Evolutionary conservation across 495 filamentous ascomycete genomes (phyloP), one percentile per base, ranked within the genome.

Genomic region (Penicillium salamii): DNA sequence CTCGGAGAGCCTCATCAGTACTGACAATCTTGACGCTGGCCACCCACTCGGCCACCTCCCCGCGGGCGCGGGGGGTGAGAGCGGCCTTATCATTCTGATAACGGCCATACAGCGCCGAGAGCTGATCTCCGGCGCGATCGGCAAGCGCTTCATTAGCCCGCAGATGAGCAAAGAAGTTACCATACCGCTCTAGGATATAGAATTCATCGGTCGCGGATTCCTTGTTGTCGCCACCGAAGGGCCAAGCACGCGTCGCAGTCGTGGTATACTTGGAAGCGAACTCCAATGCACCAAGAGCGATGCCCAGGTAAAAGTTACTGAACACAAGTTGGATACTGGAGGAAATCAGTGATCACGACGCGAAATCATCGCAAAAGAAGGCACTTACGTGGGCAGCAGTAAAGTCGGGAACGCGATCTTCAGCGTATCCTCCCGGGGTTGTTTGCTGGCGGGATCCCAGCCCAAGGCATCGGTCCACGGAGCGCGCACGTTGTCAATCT

Each of bases 231-330:
- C 78, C 76, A 20, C 77, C 79, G 49, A 64, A 85, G 1, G 82
- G 80, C 80, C 81, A 85, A 1, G 80, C 55, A 3, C 82, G 77
- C 1, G 82, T 84, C 24, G 59, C 52, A 3, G 57, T 67, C 5
- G 46, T 52, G 2, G 82, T 83, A 57, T 84, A 84, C 40, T 71
- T 66, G 3, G 66, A 49, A 14, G 78, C 77, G 45, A 69, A 71
- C 13, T 72, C 61, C 3, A 83, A 63, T 1, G 77, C 72, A 0
- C 80, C 81, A 8, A 70, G 66, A 2, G 79, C 76, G 42, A 84
- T 83, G 29, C 81, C 81, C 13, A 83, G 67, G 58, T 85, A 82
- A 60, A 85, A 82, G 55, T 83, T 82, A 49, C 67, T 69, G 64
- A 84, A 85, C 47, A 82, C 77, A 1, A 84, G 74, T 53, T 83